These are phyloP conservation scores for Tuber umbilicatum DNA, from an alignment of 495 filamentous ascomycete genomes.

Conservation along the genomic window DNA sequence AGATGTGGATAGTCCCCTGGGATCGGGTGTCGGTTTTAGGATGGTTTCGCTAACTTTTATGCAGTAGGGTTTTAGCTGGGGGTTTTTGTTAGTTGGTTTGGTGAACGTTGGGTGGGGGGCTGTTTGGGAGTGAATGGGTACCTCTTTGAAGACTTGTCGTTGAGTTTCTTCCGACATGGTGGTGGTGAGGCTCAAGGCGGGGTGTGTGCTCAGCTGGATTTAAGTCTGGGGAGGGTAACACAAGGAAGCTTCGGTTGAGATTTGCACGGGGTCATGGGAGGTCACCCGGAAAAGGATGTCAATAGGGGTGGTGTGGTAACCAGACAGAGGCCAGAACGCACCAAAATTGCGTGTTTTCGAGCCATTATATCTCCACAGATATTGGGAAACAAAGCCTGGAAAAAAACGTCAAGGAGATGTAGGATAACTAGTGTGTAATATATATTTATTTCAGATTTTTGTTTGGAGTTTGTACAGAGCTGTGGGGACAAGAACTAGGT, in stretches of 20 bases:
- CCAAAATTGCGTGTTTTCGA: too few relatives aligned
- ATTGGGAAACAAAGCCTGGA: too few relatives aligned
- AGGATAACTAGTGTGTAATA: too few relatives aligned
- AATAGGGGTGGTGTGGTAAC: too few relatives aligned
- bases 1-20: not conserved
- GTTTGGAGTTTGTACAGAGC: too few relatives aligned
- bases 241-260: not conserved
- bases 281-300: not conserved
- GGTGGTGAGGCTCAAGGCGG: not conserved
- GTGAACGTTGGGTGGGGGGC: not conserved
- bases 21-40: not conserved
- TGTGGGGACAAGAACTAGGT: too few relatives aligned
- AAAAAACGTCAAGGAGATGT: too few relatives aligned
- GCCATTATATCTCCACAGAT: too few relatives aligned
- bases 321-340: too few relatives aligned
- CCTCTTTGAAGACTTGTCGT: conserved; percentile 2
- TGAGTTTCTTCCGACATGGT: not conserved
- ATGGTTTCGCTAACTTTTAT: not conserved
- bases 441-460: too few relatives aligned
- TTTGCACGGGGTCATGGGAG: not conserved
- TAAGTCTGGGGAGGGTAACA: not conserved
- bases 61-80: not conserved
- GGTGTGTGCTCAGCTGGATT: not conserved
- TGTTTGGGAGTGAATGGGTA: not conserved
- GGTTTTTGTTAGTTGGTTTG: not conserved